Conservation (phyloP, 805 yeast species). For the Cyberlindnera veronae region DNA sequence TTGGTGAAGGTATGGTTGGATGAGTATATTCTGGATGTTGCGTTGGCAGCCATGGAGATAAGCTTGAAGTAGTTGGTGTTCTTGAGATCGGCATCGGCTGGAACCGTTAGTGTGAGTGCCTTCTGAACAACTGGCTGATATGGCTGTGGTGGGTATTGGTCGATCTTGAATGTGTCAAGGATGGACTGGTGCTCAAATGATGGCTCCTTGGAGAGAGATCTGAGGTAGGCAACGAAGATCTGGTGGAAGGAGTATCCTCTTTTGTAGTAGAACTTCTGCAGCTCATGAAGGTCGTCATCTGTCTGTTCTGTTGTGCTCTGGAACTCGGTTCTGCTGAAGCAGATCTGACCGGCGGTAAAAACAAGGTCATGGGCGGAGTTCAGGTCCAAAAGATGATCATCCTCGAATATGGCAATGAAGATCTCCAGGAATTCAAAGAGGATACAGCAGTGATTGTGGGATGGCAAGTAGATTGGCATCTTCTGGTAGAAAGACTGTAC, state of each 20-base stretch:
- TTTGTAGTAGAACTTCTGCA: slow-evolving; percentile 31
- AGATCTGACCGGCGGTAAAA: slow-evolving; percentile 35
- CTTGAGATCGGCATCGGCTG: slow-evolving; percentile 21
- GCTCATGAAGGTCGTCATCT: slow-evolving; percentile 30
- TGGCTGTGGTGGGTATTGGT: slow-evolving; percentile 32
- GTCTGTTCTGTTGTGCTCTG: slow-evolving; percentile 6
- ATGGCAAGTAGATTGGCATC: slow-evolving; percentile 32
- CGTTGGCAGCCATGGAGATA: slow-evolving; percentile 34
- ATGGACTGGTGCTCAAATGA: slow-evolving; percentile 29
- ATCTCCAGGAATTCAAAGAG: slow-evolving; percentile 36
- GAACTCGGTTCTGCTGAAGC: slow-evolving; percentile 30
- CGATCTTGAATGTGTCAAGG: slow-evolving; percentile 31
- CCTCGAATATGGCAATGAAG: slow-evolving; percentile 30
- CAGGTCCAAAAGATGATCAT: slow-evolving; percentile 31
- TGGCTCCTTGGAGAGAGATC: slow-evolving; percentile 31
- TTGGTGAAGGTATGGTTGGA: slow-evolving; percentile 34
- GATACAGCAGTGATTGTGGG: slow-evolving; percentile 34
- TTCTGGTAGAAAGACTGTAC: slow-evolving; percentile 32
- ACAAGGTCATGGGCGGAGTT: slow-evolving; percentile 31
- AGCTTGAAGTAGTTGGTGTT: slow-evolving; percentile 31
- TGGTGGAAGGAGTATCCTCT: slow-evolving; percentile 34
- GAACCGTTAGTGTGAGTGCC: slow-evolving; percentile 35
- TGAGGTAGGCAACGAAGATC: slow-evolving; percentile 32
- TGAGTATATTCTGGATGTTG: slow-evolving; percentile 32
- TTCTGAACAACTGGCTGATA: slow-evolving; percentile 33